Base-by-base conservation (phyloP, 1,139 yeast species). In the Blastobotrys capitulatus region DNA sequence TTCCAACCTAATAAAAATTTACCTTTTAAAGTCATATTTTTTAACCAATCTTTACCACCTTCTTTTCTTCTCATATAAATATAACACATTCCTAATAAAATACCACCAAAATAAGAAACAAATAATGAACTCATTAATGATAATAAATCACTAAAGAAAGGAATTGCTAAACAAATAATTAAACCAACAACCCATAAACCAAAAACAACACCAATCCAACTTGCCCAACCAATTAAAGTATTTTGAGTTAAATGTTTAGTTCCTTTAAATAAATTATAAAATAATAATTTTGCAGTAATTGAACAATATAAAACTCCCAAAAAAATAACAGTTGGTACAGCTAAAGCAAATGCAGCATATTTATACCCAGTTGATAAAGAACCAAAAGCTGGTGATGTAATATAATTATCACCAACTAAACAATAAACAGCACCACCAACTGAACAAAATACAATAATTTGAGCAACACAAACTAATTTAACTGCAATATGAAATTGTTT, bases 41-140 rank as follows among this genome's bases (percentile, higher is more conserved):
- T 37, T 27, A 18, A 38, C 47, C 47, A 44, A 35, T 64, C 66
- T 18, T 57, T 53, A 10, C 58, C 60, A 34, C 58, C 54, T 19
- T 56, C 58, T 45, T 64, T 63, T 27, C 55, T 54, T 16, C 67
- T 54, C 49, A 66, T 52, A 35, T 57, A 73, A 60, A 79, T 71
- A 62, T 64, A 79, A 0, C 84, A 83, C 34, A 77, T 73, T n/a
- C 82, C 83, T 84, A 84, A 80, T 59, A 79, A 80, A 19, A 79
- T 76, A 59, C 77, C 80, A 0, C 84, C 84, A 58, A 80, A 80
- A 80, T 82, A 80, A 60, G 83, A 77, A 61, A 79, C 84, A 58
- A 80, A 80, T 47, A 80, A 67, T 2, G 84, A 78, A n/a, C 79
- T 75, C 83, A 80, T 79, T 59, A 80, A 67, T 6, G 82, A 73